Evolutionary conservation across 78 protist genomes (phyloP).

Genomic region (Pelomyxa schiedti): DNA sequence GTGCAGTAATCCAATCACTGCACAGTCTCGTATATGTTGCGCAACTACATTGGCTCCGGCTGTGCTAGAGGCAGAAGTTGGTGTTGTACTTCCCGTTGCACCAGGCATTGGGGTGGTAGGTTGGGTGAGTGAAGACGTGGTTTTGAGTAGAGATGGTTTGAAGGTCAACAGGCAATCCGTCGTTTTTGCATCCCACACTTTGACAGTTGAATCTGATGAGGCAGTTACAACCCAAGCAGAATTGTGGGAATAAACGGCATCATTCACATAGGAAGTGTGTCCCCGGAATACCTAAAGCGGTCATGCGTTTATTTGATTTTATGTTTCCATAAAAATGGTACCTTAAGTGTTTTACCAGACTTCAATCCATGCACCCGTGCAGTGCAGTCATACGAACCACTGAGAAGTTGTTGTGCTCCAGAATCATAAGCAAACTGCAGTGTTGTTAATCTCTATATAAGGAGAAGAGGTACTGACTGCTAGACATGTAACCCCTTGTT

Average conservation of each 20-base stretch:
- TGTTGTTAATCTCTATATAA: no score
- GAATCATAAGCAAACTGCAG: no score
- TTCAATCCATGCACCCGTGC: constrained; percentile 42
- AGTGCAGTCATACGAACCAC: neutral
- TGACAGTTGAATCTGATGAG: constrained; percentile 31
- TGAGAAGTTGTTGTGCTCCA: neutral
- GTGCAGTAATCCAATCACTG: no score
- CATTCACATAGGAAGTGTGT: constrained; percentile 43
- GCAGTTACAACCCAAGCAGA: neutral
- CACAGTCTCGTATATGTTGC: neutral
- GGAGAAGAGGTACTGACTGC: neutral
- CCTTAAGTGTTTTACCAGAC: constrained; percentile 36
- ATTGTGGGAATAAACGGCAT: neutral
- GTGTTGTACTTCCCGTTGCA: constrained; percentile 3
- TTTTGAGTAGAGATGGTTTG: neutral
- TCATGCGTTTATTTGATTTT: no score
- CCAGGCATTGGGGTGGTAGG: neutral
- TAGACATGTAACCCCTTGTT: neutral
- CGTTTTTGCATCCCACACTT: constrained; percentile 35
- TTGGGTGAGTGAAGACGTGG: neutral
- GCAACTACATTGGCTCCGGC: neutral
- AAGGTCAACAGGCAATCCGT: constrained; percentile 14
- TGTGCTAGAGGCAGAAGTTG: constrained; percentile 12
- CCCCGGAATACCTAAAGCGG: constrained; percentile 55
- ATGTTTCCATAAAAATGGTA: no score